Conservation (phyloP, 1,284 basidiomycete species). For the Wolfiporia cocos region DNA sequence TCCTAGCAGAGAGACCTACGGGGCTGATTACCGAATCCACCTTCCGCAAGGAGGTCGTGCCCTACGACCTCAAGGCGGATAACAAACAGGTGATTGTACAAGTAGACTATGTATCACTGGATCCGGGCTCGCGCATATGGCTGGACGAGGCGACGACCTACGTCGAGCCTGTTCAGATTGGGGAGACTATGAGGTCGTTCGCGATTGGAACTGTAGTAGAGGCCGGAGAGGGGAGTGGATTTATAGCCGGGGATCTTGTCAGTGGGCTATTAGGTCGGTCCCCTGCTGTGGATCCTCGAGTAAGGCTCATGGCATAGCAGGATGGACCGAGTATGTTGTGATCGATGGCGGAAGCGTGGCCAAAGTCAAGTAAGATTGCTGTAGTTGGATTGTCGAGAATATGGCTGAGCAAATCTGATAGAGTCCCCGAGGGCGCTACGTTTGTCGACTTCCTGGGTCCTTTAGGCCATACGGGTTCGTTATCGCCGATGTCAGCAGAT, state of each 20-base stretch:
- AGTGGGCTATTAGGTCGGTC: constrained; percentile 44
- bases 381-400: background rate
- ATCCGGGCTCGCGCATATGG: constrained; percentile 85
- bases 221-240: constrained; percentile 43
- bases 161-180: constrained; percentile 72
- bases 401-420: background rate
- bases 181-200: constrained; percentile 73
- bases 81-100: constrained; percentile 63
- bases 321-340: constrained; percentile 76
- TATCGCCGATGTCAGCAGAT: too few relatives aligned
- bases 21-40: constrained; percentile 62
- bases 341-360: constrained; percentile 48
- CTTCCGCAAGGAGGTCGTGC: constrained; percentile 57
- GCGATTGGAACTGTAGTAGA: constrained; percentile 68
- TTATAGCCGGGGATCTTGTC: constrained; percentile 63
- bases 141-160: constrained; percentile 61
- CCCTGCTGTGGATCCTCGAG: too few relatives aligned
- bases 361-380: constrained; percentile 42
- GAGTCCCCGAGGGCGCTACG: too few relatives aligned
- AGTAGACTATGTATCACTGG: constrained; percentile 71
- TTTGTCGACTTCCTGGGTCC: constrained; percentile 74
- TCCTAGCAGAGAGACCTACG: constrained; percentile 68
- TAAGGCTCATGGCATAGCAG: too few relatives aligned
- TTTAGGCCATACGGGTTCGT: constrained; percentile 60
- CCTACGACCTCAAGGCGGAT: constrained; percentile 48